These are phyloP conservation scores for Aspergillus novofumigatus DNA, from an alignment of 2,329 filamentous ascomycete genomes.

Conservation along the genomic window DNA sequence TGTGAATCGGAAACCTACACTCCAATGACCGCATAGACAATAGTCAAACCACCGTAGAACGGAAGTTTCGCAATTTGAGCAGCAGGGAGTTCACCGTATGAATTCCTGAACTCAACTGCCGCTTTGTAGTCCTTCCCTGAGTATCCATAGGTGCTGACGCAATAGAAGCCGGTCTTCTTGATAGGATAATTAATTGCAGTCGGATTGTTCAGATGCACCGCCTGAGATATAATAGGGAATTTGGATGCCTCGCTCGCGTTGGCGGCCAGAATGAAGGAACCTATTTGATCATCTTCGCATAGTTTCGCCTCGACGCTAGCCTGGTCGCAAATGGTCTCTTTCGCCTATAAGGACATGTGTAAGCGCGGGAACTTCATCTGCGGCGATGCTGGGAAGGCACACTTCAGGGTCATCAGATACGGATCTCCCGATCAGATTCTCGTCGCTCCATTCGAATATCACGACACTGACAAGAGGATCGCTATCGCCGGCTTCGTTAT, in stretches of 20 bases:
- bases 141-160: conserved; percentile 74
- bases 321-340: conserved; percentile 71
- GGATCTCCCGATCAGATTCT: conserved; percentile 68
- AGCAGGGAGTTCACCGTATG: conserved; percentile 91
- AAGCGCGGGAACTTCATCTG: conserved; percentile 1
- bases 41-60: conserved; percentile 91
- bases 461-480: conserved; percentile 79
- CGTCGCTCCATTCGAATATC: conserved; percentile 92
- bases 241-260: conserved; percentile 70
- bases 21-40: conserved; percentile 84
- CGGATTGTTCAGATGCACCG: conserved; percentile 74
- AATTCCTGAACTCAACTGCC: conserved; percentile 87
- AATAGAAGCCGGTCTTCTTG: conserved; percentile 93
- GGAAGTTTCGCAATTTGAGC: conserved; percentile 95
- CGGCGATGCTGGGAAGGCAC: conserved; percentile 23
- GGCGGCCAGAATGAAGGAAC: conserved; percentile 74
- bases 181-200: conserved; percentile 73
- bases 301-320: conserved; percentile 63
- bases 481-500: conserved; percentile 53
- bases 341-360: conserved; percentile 43
- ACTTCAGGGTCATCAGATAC: conserved; percentile 55
- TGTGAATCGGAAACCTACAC: conserved; percentile 46
- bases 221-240: conserved; percentile 71
- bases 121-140: conserved; percentile 67
- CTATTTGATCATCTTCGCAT: conserved; percentile 74